phyloP scores from a whole-genome alignment of 2,329 filamentous ascomycete species.

The Sarocladium kiliense region DNA sequence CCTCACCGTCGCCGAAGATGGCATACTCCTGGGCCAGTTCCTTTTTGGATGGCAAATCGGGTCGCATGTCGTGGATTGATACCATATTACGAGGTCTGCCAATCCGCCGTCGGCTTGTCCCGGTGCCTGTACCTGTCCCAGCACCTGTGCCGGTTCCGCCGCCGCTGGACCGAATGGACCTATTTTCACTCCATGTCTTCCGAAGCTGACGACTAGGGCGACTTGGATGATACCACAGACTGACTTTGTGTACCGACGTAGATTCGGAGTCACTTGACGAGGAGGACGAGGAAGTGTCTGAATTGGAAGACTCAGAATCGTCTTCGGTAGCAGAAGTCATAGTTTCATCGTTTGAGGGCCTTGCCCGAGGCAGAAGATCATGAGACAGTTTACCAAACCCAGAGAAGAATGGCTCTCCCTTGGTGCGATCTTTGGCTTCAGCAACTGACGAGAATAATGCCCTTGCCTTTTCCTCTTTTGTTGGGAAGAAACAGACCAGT shows the following conservation, averaged over 20 bases:
- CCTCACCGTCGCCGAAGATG: conserved; percentile 76
- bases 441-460: conserved; percentile 42
- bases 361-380: conserved; percentile 43
- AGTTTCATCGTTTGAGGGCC: conserved; percentile 39
- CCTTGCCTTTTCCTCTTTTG: conserved; percentile 57
- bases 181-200: conserved; percentile 52
- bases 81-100: conserved; percentile 62
- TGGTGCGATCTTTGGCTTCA: conserved; percentile 43
- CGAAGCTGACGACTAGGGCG: conserved; percentile 45
- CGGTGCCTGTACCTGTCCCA: conserved; percentile 45
- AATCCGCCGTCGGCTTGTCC: conserved; percentile 42
- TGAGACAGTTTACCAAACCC: conserved; percentile 51
- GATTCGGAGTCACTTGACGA: conserved; percentile 58
- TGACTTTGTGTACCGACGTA: conserved; percentile 54
- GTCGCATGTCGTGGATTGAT: conserved; percentile 64
- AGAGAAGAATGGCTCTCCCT: conserved; percentile 51
- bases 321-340: conserved; percentile 43
- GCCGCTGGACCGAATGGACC: conserved; percentile 54
- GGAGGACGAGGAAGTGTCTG: conserved; percentile 40
- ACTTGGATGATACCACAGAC: conserved; percentile 48
- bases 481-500: conserved; percentile 64
- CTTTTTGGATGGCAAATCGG: conserved; percentile 71
- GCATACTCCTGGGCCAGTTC: conserved; percentile 74
- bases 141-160: conserved; percentile 52
- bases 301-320: conserved; percentile 43